Conservation (phyloP, 2,329 filamentous ascomycete genomes). For the Ophiostoma tasmaniense region DNA sequence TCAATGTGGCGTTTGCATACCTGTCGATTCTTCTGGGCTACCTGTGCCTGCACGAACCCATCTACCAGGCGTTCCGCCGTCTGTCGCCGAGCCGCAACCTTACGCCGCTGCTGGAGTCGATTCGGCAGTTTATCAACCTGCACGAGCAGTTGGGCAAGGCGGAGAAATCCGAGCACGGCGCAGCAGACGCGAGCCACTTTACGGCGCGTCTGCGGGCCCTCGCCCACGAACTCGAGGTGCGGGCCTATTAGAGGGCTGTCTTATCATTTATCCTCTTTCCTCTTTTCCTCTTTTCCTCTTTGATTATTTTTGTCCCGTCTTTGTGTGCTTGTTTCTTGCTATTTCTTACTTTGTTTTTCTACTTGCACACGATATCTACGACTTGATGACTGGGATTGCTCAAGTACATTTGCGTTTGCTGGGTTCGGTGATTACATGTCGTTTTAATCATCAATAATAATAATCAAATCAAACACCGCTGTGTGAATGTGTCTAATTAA, state of each 20-base stretch:
- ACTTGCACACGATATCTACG: background rate
- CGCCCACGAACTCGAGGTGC: slow-evolving; percentile 31
- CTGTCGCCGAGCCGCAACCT: slow-evolving; percentile 38
- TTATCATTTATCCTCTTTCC: background rate
- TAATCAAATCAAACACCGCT: background rate
- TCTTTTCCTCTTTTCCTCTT: background rate
- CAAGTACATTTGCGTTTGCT: background rate
- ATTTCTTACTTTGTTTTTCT: background rate
- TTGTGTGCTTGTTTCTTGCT: background rate
- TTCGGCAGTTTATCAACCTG: slow-evolving; percentile 47
- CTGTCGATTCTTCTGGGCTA: slow-evolving; percentile 77
- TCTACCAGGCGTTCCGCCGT: slow-evolving; percentile 35
- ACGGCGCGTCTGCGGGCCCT: slow-evolving; percentile 33
- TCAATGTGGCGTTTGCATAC: slow-evolving; percentile 80
- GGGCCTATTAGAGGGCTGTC: slow-evolving; percentile 2
- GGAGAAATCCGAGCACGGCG: slow-evolving; percentile 28
- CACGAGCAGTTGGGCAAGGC: slow-evolving; percentile 41
- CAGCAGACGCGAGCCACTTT: slow-evolving; percentile 27
- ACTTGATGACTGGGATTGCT: background rate
- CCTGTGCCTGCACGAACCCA: slow-evolving; percentile 51
- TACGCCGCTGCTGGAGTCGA: slow-evolving; percentile 40
- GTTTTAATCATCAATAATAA: background rate
- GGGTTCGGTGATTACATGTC: background rate
- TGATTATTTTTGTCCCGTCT: background rate
- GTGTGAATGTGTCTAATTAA: background rate